Evolutionary conservation across 2,329 filamentous ascomycete genomes (phyloP).

Genomic region (Colletotrichum sp.): DNA sequence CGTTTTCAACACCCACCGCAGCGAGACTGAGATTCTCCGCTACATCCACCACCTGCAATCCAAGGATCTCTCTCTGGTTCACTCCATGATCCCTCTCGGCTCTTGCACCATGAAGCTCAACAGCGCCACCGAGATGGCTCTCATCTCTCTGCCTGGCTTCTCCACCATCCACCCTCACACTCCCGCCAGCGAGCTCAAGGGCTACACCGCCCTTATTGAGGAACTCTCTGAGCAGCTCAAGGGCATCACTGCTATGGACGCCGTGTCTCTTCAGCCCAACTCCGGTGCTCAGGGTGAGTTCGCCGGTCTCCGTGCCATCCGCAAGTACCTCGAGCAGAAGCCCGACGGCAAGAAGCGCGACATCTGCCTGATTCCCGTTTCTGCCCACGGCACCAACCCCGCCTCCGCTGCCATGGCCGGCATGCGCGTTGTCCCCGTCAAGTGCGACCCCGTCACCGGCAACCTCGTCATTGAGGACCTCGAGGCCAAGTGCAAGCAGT

Average conservation of each 20-base stretch:
- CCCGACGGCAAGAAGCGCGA: conserved; percentile 73
- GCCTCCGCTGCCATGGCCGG: conserved; percentile 95
- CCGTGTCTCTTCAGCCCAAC: conserved; percentile 91
- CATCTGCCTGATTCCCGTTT: conserved; percentile 93
- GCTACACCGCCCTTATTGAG: conserved; percentile 73
- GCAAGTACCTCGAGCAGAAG: conserved; percentile 78
- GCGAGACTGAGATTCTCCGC: conserved; percentile 90
- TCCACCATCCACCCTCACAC: conserved; percentile 84
- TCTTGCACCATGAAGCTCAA: conserved; percentile 99
- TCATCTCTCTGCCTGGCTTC: conserved; percentile 78
- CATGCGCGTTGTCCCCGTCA: conserved; percentile 91
- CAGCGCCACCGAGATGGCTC: conserved; percentile 90
- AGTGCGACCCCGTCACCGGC: conserved; percentile 85
- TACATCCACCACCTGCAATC: conserved; percentile 95
- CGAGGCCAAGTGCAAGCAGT: conserved; percentile 85
- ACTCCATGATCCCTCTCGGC: conserved; percentile 97
- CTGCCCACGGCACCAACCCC: conserved; percentile 94
- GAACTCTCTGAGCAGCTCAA: conserved; percentile 79
- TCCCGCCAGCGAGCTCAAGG: conserved; percentile 65
- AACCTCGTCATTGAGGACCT: conserved; percentile 90
- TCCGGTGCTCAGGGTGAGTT: conserved; percentile 97
- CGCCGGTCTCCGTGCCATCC: conserved; percentile 85
- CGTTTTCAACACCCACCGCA: conserved; percentile 94
- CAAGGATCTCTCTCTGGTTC: conserved; percentile 90
- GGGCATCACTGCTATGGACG: conserved; percentile 87